Base-by-base conservation (phyloP, 1,284 basidiomycete species). In the Pascua sp. region DNA sequence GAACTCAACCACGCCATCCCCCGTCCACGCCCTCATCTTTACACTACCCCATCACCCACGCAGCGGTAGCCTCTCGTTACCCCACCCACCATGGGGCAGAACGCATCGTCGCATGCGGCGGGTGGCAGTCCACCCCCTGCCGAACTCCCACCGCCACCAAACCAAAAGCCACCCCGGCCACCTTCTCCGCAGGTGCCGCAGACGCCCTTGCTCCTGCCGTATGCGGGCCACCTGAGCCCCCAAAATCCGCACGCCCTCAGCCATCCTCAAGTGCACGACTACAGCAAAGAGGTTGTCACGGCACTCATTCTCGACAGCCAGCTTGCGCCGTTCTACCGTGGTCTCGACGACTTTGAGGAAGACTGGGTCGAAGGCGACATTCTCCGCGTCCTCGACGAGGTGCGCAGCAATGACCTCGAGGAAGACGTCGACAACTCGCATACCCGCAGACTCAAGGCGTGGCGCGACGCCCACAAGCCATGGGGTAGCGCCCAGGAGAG, bases 291-390 rank as follows among this genome's bases (percentile, higher is more conserved):
- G 58, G 80, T 91, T 59, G 93, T 96, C 59, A 87, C 89, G 52
- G 85, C 89, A 71, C 83, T 91, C 70, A 94, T 98, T 76, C 80
- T 88, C 67, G 86, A 90, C 62, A 87, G 91, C 71, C 87, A 85
- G 69, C 84, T 98, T 32, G 91, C 93, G 0, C 96, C 96, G 0
- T 98, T 98, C 79, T 98, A 97, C 77, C 84, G 91, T 46, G 93
- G 94, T 5, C 81, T 96, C 37, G 93, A 98, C 69, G 95, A 98
- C 64, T 97, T 90, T 71, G 87, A 90, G 37, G 86, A 89, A 12
- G 82, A 84, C 55, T 94, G 90, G 88, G 85, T 88, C 63, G 86
- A 89, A 68, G 87, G 89, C 50, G 87, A 86, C 72, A 87, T 95
- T 61, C 83, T 89, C 11, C 55, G 60, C 18, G 59, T 60, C 9